phyloP scores from a whole-genome alignment of 2,329 filamentous ascomycete species.

The Didymella keratinophila region DNA sequence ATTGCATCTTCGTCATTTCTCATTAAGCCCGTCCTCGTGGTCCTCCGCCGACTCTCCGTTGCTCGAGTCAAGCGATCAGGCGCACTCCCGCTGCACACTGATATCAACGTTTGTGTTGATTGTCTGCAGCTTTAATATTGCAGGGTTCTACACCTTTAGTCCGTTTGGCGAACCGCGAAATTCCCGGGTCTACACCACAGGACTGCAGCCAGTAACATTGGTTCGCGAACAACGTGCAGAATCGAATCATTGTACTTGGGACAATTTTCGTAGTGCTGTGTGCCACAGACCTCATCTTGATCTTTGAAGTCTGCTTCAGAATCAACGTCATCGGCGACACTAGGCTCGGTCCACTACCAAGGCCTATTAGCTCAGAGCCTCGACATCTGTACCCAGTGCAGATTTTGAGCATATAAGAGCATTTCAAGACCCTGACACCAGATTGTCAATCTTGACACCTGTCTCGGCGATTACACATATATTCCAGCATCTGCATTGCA shows the following conservation, averaged over 20 bases:
- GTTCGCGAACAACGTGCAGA: constrained; percentile 29
- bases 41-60: constrained; percentile 1
- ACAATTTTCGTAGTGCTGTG: background rate
- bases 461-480: background rate
- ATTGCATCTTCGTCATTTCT: constrained; percentile 11
- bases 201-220: constrained; percentile 29
- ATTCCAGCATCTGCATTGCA: constrained; percentile 1
- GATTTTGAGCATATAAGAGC: constrained; percentile 17
- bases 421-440: constrained; percentile 3
- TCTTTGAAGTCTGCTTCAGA: constrained; percentile 1
- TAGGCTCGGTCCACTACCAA: constrained; percentile 17
- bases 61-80: constrained; percentile 4
- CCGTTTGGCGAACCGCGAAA: constrained; percentile 19
- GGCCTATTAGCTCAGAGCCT: constrained; percentile 3
- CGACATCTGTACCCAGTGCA: constrained; percentile 2
- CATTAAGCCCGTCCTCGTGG: constrained; percentile 8
- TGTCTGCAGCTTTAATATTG: constrained; percentile 5
- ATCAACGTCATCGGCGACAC: constrained; percentile 22
- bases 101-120: constrained; percentile 8
- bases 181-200: constrained; percentile 28
- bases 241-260: constrained; percentile 23
- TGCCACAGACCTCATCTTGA: constrained; percentile 10
- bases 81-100: constrained; percentile 10
- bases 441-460: background rate
- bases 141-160: constrained; percentile 3